These are phyloP conservation scores for Sphaerulina vaccinii DNA, from an alignment of 2,329 filamentous ascomycete species.

Conservation along the genomic window DNA sequence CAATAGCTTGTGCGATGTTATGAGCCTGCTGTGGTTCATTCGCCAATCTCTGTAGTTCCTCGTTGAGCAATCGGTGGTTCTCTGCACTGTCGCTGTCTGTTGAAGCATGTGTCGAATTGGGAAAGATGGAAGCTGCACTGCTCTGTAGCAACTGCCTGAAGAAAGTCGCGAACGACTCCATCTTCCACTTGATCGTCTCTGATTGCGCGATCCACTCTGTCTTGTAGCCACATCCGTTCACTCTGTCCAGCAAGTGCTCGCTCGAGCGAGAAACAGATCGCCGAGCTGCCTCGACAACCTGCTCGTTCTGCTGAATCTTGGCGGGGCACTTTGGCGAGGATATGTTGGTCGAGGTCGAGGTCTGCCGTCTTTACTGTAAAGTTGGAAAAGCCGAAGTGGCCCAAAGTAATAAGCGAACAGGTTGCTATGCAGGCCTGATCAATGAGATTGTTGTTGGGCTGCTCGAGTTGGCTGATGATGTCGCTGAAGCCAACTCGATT, in stretches of 20 bases:
- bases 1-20: constrained; percentile 91
- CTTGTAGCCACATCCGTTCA: constrained; percentile 52
- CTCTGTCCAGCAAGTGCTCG: constrained; percentile 45
- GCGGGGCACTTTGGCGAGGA: no score
- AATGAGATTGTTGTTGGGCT: no score
- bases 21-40: constrained; percentile 77
- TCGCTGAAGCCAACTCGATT: no score
- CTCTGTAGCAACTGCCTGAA: constrained; percentile 88
- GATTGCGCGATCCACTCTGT: constrained; percentile 90
- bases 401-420: no score
- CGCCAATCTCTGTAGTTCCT: constrained; percentile 83
- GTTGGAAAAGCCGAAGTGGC: no score
- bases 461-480: no score
- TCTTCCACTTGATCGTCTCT: constrained; percentile 91
- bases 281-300: no score
- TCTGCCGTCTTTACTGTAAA: no score
- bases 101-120: constrained; percentile 66
- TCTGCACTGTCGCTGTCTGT: constrained; percentile 60
- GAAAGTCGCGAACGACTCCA: constrained; percentile 97
- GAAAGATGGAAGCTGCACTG: constrained; percentile 90
- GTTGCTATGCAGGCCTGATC: no score
- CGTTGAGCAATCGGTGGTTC: constrained; percentile 77
- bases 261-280: constrained; percentile 55
- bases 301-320: no score
- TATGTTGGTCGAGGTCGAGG: no score